A percentile compares a stretch with the other conserved stretches of the same genome.
These are phyloP conservation scores for Vicia villosa DNA, from an alignment of 306 rosid species.

Conservation along the genomic window DNA sequence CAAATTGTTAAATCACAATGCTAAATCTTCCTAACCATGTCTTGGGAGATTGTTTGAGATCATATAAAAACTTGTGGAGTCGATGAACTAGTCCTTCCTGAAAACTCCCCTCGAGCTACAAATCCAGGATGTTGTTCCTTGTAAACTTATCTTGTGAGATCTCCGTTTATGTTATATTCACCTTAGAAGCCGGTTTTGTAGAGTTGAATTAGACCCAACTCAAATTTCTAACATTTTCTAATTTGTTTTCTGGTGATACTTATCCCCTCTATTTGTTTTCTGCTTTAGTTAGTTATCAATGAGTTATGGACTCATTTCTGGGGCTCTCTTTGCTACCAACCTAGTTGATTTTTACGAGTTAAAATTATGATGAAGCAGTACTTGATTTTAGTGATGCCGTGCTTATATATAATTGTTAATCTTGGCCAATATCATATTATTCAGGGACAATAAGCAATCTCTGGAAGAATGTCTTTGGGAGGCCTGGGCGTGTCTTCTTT, in stretches of 20 bases:
- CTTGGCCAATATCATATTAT: constrained; percentile 30
- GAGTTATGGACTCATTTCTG: constrained; percentile 10
- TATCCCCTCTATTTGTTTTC: not conserved
- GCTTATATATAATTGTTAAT: constrained; percentile 43
- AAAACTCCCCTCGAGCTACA: not conserved
- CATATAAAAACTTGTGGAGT: not conserved
- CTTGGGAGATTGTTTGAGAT: not conserved
- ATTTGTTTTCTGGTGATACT: not conserved
- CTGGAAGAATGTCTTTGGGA: constrained; percentile 98
- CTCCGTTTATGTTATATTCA: not conserved
- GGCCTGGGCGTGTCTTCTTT: constrained; percentile 96
- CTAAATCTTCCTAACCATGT: not conserved
- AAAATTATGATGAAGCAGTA: constrained; percentile 7
- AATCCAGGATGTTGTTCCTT: not conserved
- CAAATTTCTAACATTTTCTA: not conserved
- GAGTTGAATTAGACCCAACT: not conserved
- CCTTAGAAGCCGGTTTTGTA: not conserved
- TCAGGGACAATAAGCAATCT: constrained; percentile 61
- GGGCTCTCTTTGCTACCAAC: constrained; percentile 27
- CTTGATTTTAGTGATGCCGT: constrained; percentile 31
- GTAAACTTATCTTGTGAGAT: not conserved
- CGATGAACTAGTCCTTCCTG: not conserved
- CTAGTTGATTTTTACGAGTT: constrained; percentile 1
- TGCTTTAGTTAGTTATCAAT: constrained; percentile 4
- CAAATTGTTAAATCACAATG: not conserved